Evolutionary conservation across 345 rosid genomes (phyloP).

Genomic region (Passiflora organensis): DNA sequence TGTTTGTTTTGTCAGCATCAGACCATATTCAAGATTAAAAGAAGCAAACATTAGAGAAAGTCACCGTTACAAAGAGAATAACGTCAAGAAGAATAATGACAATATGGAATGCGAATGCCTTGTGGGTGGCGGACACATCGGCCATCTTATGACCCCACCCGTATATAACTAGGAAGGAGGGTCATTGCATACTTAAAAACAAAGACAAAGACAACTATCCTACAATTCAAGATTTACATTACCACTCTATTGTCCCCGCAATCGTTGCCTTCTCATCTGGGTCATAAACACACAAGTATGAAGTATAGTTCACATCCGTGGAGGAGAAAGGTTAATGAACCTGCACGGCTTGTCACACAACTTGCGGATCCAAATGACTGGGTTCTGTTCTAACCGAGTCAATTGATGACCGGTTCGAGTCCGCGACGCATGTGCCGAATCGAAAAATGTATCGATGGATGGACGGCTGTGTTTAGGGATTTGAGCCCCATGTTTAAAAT

Average conservation of each 20-base stretch:
- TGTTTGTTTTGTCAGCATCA: too few relatives aligned
- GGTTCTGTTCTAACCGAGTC: slow-evolving; percentile 19
- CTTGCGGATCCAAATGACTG: slow-evolving; percentile 16
- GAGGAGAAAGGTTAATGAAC: too few relatives aligned
- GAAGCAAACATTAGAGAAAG: too few relatives aligned
- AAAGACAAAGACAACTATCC: not conserved
- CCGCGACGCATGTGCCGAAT: slow-evolving; percentile 30
- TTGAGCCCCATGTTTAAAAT: too few relatives aligned
- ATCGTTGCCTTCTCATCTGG: slow-evolving; percentile 18
- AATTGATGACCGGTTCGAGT: slow-evolving; percentile 11
- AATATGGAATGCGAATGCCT: slow-evolving; percentile 15
- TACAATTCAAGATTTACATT: too few relatives aligned
- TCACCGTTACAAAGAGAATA: not conserved
- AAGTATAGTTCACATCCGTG: too few relatives aligned
- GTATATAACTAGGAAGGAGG: too few relatives aligned
- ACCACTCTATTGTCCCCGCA: slow-evolving; percentile 14
- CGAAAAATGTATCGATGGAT: not conserved
- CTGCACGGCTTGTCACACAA: too few relatives aligned
- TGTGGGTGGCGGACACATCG: slow-evolving; percentile 44
- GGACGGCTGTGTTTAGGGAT: too few relatives aligned
- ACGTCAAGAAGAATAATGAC: not conserved
- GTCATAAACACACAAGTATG: too few relatives aligned
- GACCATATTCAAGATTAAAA: too few relatives aligned
- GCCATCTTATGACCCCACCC: slow-evolving; percentile 41
- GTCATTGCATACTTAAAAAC: too few relatives aligned